Base-by-base conservation (phyloP, 2,329 filamentous ascomycete genomes). In the Paraphoma sp. region DNA sequence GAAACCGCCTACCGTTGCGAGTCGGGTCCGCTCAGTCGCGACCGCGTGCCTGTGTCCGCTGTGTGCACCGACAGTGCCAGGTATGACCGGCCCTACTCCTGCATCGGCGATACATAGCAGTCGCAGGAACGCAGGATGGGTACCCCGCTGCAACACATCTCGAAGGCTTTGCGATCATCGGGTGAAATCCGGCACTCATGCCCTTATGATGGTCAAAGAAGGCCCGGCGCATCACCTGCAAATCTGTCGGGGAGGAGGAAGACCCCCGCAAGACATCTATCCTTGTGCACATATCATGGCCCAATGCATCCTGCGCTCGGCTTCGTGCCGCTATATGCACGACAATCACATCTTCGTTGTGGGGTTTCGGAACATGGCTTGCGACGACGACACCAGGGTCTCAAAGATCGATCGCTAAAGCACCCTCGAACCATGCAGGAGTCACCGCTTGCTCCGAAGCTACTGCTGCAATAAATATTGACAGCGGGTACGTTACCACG, bases 401-500 rank as follows among this genome's bases (percentile, higher is more conserved):
- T 42, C 41, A 38, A 18, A 51, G 52, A 59, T 54, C 36, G 49
- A 60, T 16, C 41, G 38, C 17, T 29, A 56, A 41, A 45, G 28
- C 48, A 29, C 40, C 36, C 49, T 53, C 51, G 53, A 46, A 58
- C 42, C 44, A 65, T 65, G 60, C 62, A 59, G 42, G 17, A 48
- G 44, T 51, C 48, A 59, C 46, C 51, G 56, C 53, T 54, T 60
- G 36, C 49, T 62, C 63, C 63, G 65, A 62, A 59, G 63, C 64
- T 66, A 68, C 63, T 62, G 59, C 58, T 64, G 54, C 60, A 59
- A 48, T 56, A 46, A 56, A 53, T 54, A 64, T 63, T 64, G 60
- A 51, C 51, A 62, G 52, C 57, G 53, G 53, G 59, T 60, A 55
- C 59, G 29, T 14, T 18, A 42, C 40, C 12, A 16, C 40, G n/a